Conservation (phyloP, 2,329 filamentous ascomycete species). For the Scytalidium lignicola region DNA sequence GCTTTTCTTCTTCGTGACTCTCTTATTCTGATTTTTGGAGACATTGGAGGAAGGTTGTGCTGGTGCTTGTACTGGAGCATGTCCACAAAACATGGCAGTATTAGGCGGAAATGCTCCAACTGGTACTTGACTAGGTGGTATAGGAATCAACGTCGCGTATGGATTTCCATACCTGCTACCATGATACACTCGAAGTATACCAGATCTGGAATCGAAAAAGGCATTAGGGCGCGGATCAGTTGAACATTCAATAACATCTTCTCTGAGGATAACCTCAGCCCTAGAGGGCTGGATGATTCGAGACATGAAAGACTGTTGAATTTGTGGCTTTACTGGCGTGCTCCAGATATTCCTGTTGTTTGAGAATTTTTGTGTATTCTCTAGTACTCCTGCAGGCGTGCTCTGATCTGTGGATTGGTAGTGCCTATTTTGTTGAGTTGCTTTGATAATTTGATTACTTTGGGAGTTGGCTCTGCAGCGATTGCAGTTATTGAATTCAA, state of each 20-base stretch:
- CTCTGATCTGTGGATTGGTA: no score
- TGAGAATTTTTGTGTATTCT: no score
- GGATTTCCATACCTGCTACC: conserved; percentile 51
- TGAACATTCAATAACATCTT: conserved; percentile 48
- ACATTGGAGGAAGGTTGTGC: conserved; percentile 3
- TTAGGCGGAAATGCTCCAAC: conserved; percentile 30
- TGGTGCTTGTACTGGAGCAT: conserved; percentile 25
- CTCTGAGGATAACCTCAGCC: conserved; percentile 47
- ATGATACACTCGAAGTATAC: conserved; percentile 52
- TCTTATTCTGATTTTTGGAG: background rate
- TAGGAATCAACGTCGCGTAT: conserved; percentile 41
- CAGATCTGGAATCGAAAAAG: conserved; percentile 49
- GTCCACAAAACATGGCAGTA: conserved; percentile 22
- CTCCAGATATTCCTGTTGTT: background rate
- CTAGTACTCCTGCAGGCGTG: no score
- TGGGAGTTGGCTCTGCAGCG: no score
- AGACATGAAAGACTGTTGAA: conserved; percentile 11
- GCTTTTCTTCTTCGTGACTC: background rate
- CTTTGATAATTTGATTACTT: no score
- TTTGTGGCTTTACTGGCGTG: background rate
- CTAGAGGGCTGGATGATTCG: conserved; percentile 43
- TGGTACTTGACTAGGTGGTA: conserved; percentile 30
- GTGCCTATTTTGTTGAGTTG: no score
- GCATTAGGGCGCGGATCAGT: conserved; percentile 55
- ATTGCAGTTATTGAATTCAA: no score